Evolutionary conservation across 257 asterid genomes (phyloP).

Genomic region (Catharanthus roseus): DNA sequence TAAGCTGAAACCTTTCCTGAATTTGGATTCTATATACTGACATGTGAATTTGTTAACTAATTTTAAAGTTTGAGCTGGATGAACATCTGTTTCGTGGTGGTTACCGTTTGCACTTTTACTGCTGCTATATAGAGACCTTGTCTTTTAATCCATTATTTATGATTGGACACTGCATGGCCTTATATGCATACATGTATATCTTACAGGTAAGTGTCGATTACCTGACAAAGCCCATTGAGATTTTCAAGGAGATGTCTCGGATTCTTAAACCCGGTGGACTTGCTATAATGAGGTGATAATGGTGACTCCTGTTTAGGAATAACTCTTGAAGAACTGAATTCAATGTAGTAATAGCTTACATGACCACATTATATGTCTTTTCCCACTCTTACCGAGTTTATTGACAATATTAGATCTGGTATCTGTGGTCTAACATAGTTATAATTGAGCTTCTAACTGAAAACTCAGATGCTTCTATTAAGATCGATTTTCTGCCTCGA

Average conservation of each 20-base stretch:
- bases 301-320: not conserved
- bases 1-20: not conserved
- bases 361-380: not conserved
- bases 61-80: not conserved
- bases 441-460: not conserved
- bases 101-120: not conserved
- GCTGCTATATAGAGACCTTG: not conserved
- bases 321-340: not conserved
- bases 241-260: slow-evolving; percentile 83
- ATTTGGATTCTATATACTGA: not conserved
- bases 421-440: not conserved
- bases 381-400: not conserved
- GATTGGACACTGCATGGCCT: not conserved
- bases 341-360: not conserved
- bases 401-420: not conserved
- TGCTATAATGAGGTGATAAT: slow-evolving; percentile 66
- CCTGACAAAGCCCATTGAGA: slow-evolving; percentile 73
- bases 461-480: not conserved
- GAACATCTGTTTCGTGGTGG: not conserved
- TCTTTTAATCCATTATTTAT: not conserved
- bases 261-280: slow-evolving; percentile 92
- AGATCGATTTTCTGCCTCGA: not conserved
- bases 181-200: slow-evolving; percentile 1
- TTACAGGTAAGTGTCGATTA: slow-evolving; percentile 95
- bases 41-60: not conserved